A percentile compares a stretch with the other conserved stretches of the same genome.
These are phyloP conservation scores for Ogataea siamensis DNA, from an alignment of 805 yeast species.

Conservation along the genomic window DNA sequence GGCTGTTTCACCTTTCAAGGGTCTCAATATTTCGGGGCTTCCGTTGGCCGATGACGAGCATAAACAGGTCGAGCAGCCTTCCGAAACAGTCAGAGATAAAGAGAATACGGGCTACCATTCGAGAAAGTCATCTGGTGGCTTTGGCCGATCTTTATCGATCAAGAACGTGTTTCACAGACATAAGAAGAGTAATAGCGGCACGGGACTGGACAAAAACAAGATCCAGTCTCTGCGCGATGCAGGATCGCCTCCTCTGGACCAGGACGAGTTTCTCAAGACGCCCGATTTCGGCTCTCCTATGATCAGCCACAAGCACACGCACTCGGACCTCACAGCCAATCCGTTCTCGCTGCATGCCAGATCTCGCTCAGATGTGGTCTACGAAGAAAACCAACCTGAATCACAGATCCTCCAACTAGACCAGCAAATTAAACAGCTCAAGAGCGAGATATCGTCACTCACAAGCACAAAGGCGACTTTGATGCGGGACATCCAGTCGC, in stretches of 20 bases:
- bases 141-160: conserved; percentile 26
- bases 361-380: conserved; percentile 44
- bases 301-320: conserved; percentile 22
- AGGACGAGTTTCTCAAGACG: conserved; percentile 9
- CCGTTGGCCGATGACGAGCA: conserved; percentile 9
- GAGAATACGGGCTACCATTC: conserved; percentile 18
- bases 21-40: conserved; percentile 27
- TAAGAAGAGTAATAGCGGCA: conserved; percentile 23
- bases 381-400: conserved; percentile 29
- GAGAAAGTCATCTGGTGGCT: conserved; percentile 21
- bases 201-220: conserved; percentile 14
- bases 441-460: conserved; percentile 41
- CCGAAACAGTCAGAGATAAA: conserved; percentile 14
- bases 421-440: conserved; percentile 38
- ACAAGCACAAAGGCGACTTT: conserved; percentile 41
- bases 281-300: conserved; percentile 8
- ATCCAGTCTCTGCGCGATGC: conserved; percentile 18
- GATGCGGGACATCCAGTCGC: conserved; percentile 48
- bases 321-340: conserved; percentile 43
- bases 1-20: conserved; percentile 12
- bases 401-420: conserved; percentile 36
- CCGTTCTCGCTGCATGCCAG: conserved; percentile 37
- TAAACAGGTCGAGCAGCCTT: neutral
- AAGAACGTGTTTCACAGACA: conserved; percentile 28
- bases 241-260: conserved; percentile 16